Conservation (phyloP, 441 rosid species). For the Daphne laureola region DNA sequence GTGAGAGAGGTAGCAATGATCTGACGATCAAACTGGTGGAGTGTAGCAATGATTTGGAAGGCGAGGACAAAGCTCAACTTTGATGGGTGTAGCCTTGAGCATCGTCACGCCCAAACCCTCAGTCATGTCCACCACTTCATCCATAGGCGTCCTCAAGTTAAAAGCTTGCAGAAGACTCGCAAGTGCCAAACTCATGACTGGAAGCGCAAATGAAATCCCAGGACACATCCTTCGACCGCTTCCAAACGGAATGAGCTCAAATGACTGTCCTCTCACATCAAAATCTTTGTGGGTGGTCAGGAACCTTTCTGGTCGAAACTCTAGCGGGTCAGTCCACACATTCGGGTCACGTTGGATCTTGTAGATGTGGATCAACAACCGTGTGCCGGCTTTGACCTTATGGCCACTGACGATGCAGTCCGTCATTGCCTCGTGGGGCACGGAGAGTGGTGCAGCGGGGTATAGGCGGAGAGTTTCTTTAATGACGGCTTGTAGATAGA, state of each 20-base stretch:
- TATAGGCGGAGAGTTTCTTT: slow-evolving; percentile 25
- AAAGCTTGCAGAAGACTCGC: slow-evolving; percentile 20
- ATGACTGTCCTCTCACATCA: slow-evolving; percentile 13
- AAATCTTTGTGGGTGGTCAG: slow-evolving; percentile 11
- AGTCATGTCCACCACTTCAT: slow-evolving; percentile 13
- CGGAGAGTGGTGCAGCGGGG: slow-evolving; percentile 14
- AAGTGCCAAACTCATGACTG: slow-evolving; percentile 6
- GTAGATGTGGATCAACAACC: slow-evolving; percentile 8
- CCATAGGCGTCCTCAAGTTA: not conserved
- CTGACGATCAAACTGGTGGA: not conserved
- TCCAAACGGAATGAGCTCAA: slow-evolving; percentile 16
- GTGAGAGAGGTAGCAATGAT: too few relatives aligned
- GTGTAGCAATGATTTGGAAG: slow-evolving; percentile 1
- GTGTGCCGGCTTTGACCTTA: slow-evolving; percentile 15
- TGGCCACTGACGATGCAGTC: slow-evolving; percentile 17
- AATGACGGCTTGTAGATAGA: slow-evolving; percentile 21
- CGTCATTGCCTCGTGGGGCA: slow-evolving; percentile 4
- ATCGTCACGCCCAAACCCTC: slow-evolving; percentile 4
- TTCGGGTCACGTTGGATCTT: slow-evolving; percentile 19
- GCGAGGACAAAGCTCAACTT: slow-evolving; percentile 17
- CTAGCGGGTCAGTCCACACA: slow-evolving; percentile 17
- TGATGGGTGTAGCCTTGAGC: slow-evolving; percentile 22
- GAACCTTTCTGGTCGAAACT: slow-evolving; percentile 22
- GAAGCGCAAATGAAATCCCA: slow-evolving; percentile 18
- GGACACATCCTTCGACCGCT: slow-evolving; percentile 19